Conservation (phyloP, 2,329 filamentous ascomycete species). For the Claviceps paspali region DNA sequence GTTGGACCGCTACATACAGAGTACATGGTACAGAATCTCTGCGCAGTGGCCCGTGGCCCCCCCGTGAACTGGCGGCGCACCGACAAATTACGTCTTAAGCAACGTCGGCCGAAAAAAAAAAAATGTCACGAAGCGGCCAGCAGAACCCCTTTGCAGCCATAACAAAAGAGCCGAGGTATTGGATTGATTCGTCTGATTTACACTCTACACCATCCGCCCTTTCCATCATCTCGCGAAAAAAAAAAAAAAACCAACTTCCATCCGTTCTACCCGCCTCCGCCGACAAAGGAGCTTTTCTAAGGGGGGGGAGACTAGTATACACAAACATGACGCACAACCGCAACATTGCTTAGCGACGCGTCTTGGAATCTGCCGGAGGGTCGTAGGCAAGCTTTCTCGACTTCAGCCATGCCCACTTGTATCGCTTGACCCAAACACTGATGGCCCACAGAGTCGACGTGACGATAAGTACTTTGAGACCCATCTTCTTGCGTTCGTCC, state of each 20-base stretch:
- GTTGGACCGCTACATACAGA: too few relatives aligned
- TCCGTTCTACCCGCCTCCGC: constrained; percentile 25
- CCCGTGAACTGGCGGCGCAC: too few relatives aligned
- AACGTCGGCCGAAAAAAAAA: too few relatives aligned
- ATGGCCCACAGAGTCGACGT: constrained; percentile 66
- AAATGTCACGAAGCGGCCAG: too few relatives aligned
- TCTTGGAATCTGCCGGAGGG: constrained; percentile 46
- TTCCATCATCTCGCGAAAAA: constrained; percentile 12
- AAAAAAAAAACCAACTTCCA: constrained; percentile 12
- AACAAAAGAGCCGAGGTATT: constrained; percentile 17
- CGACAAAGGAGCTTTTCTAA: constrained; percentile 27
- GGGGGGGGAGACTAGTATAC: constrained; percentile 27
- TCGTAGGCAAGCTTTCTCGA: constrained; percentile 84
- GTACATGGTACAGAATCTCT: too few relatives aligned
- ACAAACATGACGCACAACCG: constrained; percentile 20
- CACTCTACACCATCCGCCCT: constrained; percentile 27
- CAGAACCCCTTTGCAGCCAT: constrained; percentile 1
- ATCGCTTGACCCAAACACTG: constrained; percentile 96
- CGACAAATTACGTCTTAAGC: too few relatives aligned
- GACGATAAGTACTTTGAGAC: constrained; percentile 84
- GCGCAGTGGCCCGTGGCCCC: too few relatives aligned
- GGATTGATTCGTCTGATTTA: constrained; percentile 33
- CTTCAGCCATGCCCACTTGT: constrained; percentile 98
- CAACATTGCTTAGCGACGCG: constrained; percentile 29
- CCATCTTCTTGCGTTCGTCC: constrained; percentile 99